phyloP scores from a whole-genome alignment of 75 land plant genomes.

The Larix kaempferi region DNA sequence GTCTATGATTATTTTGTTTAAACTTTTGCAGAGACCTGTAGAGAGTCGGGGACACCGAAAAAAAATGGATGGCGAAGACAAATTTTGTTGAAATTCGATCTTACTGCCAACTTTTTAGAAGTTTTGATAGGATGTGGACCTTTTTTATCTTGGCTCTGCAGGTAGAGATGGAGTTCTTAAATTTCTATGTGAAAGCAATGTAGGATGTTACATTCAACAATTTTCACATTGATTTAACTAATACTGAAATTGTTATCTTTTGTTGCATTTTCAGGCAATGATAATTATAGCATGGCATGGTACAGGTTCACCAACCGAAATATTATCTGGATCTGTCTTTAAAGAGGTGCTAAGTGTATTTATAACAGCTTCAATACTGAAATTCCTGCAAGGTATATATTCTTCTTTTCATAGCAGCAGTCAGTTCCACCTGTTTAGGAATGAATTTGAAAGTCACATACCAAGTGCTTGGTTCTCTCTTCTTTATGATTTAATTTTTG shows the following conservation, averaged over 20 bases:
- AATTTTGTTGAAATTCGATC: conserved; percentile 96
- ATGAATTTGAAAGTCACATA: no score
- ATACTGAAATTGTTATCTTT: neutral
- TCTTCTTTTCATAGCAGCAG: no score
- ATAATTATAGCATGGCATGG: conserved; percentile 89
- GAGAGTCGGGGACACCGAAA: conserved; percentile 4
- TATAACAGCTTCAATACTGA: conserved; percentile 73
- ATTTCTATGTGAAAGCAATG: neutral
- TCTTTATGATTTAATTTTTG: no score
- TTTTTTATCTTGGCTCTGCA: conserved; percentile 80
- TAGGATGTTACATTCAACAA: no score
- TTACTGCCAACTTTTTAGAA: conserved; percentile 93
- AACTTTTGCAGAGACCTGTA: no score
- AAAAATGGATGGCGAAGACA: conserved; percentile 62
- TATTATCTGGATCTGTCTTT: conserved; percentile 45
- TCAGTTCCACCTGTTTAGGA: no score
- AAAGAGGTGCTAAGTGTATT: conserved; percentile 81
- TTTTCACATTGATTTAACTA: neutral
- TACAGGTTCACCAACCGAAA: conserved; percentile 38
- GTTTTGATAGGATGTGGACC: conserved; percentile 97
- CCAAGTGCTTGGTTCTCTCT: no score
- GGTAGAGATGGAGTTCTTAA: conserved; percentile 35
- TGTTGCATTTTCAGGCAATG: conserved; percentile 45
- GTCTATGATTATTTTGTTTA: no score
- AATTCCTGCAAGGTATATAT: conserved; percentile 72